phyloP scores from a whole-genome alignment of 2,329 filamentous ascomycete genomes.

The Thielaviopsis cerberus region DNA sequence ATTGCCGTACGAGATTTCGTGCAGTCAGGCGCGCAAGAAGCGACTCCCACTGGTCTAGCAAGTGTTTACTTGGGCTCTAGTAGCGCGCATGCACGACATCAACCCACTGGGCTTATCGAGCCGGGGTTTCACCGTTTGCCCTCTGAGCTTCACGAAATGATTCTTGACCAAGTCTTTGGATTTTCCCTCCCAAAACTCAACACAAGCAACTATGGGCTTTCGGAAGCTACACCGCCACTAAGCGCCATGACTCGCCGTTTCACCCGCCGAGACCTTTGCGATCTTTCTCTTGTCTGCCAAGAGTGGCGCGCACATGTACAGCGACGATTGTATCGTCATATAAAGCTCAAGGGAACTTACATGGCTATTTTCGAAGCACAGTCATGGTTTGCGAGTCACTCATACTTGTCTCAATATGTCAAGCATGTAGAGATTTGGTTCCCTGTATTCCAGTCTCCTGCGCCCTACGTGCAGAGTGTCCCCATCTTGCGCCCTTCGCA shows the following conservation, averaged over 20 bases:
- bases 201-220: conserved; percentile 33
- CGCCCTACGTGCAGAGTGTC: neutral
- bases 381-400: conserved; percentile 38
- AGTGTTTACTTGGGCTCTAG: neutral
- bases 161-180: conserved; percentile 53
- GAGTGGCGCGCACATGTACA: conserved; percentile 53
- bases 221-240: conserved; percentile 17
- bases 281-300: conserved; percentile 41
- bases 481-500: conserved; percentile 19
- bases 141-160: conserved; percentile 52
- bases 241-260: conserved; percentile 39
- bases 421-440: conserved; percentile 64
- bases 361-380: conserved; percentile 41
- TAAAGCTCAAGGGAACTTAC: conserved; percentile 55
- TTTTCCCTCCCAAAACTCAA: conserved; percentile 44
- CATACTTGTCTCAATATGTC: conserved; percentile 44
- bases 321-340: conserved; percentile 53
- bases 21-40: neutral
- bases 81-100: neutral
- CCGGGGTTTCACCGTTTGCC: conserved; percentile 32
- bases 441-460: conserved; percentile 47
- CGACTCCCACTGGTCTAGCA: neutral
- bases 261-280: conserved; percentile 46
- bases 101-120: neutral
- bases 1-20: conserved; percentile 27